Evolutionary conservation across 768 basidiomycete species (phyloP), one percentile per base, ranked within the genome.

Genomic region (Clathrus columnatus): DNA sequence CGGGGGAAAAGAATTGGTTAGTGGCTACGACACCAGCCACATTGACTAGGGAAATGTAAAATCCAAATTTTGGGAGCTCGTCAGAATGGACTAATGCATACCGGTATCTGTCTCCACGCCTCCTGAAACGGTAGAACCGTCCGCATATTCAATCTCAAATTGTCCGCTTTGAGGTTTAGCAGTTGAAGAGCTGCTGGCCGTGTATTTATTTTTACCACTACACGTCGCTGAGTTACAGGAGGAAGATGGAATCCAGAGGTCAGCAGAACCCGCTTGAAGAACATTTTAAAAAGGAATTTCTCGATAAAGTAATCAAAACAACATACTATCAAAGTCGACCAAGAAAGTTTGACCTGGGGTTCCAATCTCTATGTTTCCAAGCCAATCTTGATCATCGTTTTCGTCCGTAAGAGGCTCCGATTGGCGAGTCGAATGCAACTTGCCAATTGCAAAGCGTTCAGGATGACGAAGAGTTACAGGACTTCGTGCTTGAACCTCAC

Each of bases 81-180:
- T n/a, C n/a, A n/a, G n/a, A n/a, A n/a, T n/a, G n/a, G n/a, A n/a
- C n/a, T n/a, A n/a, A n/a, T n/a, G 41, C 50, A 32, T 30, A 48
- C 75, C 70, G 18, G 56, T 63, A 57, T 76, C 75, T 29, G 61
- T 67, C 63, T 68, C 75, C 23, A 71, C 68, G 21, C 64, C 57
- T 8, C 75, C 75, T 0, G 64, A 65, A 29, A 68, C 68, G 4
- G 67, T 62, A 5, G 68, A 70, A 3, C 74, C 73, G 58, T 76
- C 75, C 36, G 73, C 75, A 59, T 75, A 76, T 23, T 57, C 48
- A 57, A 76, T 68, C 30, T 65, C 62, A 65, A 74, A 72, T 10
- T 60, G 58, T 14, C 68, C 62, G 16, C 61, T 44, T 7, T 61
- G 57, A 51, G 62, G 59, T 44, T 57, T 54, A 4, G 72, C 64